A percentile compares a stretch with the other conserved stretches of the same genome.
Conservation (phyloP, 805 yeast species). For the Maudiozyma pseudohumilis region DNA sequence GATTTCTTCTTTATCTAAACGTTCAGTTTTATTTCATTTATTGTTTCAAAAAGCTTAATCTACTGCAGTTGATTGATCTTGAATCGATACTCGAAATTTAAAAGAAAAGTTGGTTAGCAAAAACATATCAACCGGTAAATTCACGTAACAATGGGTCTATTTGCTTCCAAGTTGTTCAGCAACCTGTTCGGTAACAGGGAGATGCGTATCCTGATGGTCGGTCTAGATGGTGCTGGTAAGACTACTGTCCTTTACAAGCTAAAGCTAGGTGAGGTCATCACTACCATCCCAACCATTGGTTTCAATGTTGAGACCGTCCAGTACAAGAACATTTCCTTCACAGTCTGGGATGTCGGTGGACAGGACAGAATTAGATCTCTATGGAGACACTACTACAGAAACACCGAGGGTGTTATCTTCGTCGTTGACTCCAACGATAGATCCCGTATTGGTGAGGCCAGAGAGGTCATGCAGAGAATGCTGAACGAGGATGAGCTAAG, state of each 20-base stretch:
- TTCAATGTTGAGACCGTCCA: slow-evolving; percentile 96
- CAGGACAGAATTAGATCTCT: slow-evolving; percentile 97
- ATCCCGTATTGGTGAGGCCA: slow-evolving; percentile 95
- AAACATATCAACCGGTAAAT: background rate
- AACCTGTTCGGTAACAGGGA: slow-evolving; percentile 96
- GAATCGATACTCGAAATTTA: too few relatives aligned
- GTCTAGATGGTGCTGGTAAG: slow-evolving; percentile 97
- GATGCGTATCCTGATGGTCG: slow-evolving; percentile 97
- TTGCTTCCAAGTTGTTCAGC: slow-evolving; percentile 85
- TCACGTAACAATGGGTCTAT: slow-evolving; percentile 89
- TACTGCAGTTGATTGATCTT: background rate
- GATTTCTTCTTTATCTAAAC: too few relatives aligned
- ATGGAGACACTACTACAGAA: slow-evolving; percentile 98
- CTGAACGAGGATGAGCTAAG: slow-evolving; percentile 96
- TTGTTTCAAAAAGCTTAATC: too few relatives aligned
- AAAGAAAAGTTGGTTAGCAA: background rate
- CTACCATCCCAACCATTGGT: slow-evolving; percentile 94
- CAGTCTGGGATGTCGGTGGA: slow-evolving; percentile 99
- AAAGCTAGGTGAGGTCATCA: slow-evolving; percentile 91
- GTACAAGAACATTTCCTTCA: slow-evolving; percentile 91
- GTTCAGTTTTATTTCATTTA: too few relatives aligned
- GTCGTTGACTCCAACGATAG: slow-evolving; percentile 97
- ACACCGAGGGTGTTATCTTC: slow-evolving; percentile 96
- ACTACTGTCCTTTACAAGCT: slow-evolving; percentile 92
- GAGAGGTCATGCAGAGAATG: slow-evolving; percentile 97